These are phyloP conservation scores for Xenoacremonium recifei DNA, from an alignment of 2,329 filamentous ascomycete genomes.

Conservation along the genomic window DNA sequence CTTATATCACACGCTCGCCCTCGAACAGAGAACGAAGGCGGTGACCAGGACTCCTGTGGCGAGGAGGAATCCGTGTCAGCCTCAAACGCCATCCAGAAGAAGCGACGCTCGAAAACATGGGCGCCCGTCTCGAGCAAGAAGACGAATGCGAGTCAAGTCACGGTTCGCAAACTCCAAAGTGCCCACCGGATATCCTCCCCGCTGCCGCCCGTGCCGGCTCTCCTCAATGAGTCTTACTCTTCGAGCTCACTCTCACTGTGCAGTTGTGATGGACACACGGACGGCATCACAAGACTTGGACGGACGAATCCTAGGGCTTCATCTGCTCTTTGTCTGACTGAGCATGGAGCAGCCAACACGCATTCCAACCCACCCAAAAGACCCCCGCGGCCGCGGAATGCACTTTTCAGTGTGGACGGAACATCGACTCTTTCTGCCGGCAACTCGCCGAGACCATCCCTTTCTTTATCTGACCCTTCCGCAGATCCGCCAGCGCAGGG, in stretches of 20 bases:
- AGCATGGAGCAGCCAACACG: slow-evolving; percentile 18
- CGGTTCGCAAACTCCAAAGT: slow-evolving; percentile 38
- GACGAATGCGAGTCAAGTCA: slow-evolving; percentile 11
- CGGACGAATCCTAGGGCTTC: slow-evolving; percentile 24
- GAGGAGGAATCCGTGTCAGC: slow-evolving; percentile 16
- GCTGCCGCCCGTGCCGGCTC: slow-evolving; percentile 36
- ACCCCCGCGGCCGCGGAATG: slow-evolving; percentile 22
- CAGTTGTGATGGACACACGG: slow-evolving; percentile 38
- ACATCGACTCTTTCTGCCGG: slow-evolving; percentile 6
- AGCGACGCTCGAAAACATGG: slow-evolving; percentile 20
- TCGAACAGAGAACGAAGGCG: slow-evolving; percentile 13
- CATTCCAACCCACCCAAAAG: slow-evolving; percentile 18
- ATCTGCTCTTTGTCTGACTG: slow-evolving; percentile 33
- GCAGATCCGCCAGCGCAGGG: slow-evolving; percentile 11
- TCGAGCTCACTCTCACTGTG: slow-evolving; percentile 41
- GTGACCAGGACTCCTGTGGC: slow-evolving; percentile 16
- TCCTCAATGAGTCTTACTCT: slow-evolving; percentile 38
- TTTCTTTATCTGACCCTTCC: slow-evolving; percentile 24
- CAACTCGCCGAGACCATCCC: slow-evolving; percentile 8
- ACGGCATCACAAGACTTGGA: slow-evolving; percentile 25
- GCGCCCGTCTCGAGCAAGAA: slow-evolving; percentile 20
- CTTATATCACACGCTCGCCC: slow-evolving; percentile 19
- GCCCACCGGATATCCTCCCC: slow-evolving; percentile 38
- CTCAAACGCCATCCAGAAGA: slow-evolving; percentile 15
- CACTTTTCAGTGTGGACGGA: slow-evolving; percentile 5